A percentile compares a stretch with the other conserved stretches of the same genome.
These are phyloP conservation scores for Leccinellum rugosiceps DNA, from an alignment of 768 basidiomycete genomes.

Conservation along the genomic window DNA sequence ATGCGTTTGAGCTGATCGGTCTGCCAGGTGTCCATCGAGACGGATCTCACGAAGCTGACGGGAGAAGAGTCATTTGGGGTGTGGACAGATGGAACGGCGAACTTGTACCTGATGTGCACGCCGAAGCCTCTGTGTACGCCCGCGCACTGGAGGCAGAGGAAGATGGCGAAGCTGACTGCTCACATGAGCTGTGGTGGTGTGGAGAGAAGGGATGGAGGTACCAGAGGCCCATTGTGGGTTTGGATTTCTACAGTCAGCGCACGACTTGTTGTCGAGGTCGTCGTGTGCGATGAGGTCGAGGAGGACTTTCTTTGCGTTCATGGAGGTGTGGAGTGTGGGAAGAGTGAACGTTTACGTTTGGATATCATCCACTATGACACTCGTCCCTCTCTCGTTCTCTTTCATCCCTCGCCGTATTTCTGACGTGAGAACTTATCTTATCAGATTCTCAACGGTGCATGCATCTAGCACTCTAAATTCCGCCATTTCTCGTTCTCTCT, in stretches of 20 bases:
- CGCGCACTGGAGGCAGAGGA: constrained; percentile 89
- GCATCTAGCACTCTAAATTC: background rate
- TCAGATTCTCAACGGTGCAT: constrained; percentile 26
- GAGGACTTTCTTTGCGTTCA: constrained; percentile 59
- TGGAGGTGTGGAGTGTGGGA: no score
- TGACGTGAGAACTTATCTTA: constrained; percentile 36
- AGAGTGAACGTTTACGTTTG: no score
- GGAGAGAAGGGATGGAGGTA: constrained; percentile 21
- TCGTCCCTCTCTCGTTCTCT: no score
- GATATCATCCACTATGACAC: no score
- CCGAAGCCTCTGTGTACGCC: constrained; percentile 87
- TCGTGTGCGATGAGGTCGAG: constrained; percentile 72
- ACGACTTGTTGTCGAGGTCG: constrained; percentile 71
- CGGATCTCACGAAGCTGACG: constrained; percentile 81
- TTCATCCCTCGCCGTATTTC: no score
- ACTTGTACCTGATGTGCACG: constrained; percentile 75
- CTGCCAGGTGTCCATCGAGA: constrained; percentile 97
- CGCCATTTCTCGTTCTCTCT: background rate
- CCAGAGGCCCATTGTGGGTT: constrained; percentile 96
- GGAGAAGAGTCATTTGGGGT: background rate
- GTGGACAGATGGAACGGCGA: background rate
- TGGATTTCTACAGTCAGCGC: constrained; percentile 83
- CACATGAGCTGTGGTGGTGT: background rate
- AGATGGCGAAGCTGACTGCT: constrained; percentile 69
- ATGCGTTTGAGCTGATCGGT: constrained; percentile 85